These are phyloP conservation scores for Diospyros kaki DNA, from an alignment of 148 eudicot species.

Conservation along the genomic window DNA sequence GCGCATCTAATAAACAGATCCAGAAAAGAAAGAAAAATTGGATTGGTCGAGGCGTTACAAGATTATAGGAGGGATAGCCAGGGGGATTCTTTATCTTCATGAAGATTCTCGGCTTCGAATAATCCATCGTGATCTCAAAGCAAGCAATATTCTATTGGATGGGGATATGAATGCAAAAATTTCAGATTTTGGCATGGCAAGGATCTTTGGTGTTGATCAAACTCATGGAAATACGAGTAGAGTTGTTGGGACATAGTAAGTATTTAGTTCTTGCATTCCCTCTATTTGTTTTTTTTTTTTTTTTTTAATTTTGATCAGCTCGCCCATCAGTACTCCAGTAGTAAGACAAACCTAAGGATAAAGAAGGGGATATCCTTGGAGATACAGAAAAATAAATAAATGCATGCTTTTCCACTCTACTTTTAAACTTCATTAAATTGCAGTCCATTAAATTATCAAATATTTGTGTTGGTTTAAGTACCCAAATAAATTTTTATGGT, in stretches of 20 bases:
- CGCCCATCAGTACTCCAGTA: neutral
- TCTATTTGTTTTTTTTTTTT: too few species aligned
- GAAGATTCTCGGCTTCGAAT: conserved; percentile 34
- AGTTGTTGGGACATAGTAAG: conserved; percentile 35
- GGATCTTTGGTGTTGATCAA: conserved; percentile 31
- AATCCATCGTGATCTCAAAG: conserved; percentile 36
- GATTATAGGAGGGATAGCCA: conserved; percentile 29
- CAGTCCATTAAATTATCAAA: too few species aligned
- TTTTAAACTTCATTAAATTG: neutral
- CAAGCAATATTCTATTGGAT: conserved; percentile 35
- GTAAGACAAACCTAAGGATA: too few species aligned
- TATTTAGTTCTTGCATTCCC: conserved; percentile 1
- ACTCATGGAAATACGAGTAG: conserved; percentile 22
- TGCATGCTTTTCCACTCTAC: neutral
- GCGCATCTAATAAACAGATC: conserved; percentile 11
- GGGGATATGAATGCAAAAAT: conserved; percentile 30
- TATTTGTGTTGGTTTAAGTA: too few species aligned
- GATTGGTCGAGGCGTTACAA: conserved; percentile 33
- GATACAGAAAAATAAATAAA: neutral
- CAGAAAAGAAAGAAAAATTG: conserved; percentile 15
- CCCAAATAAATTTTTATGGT: too few species aligned
- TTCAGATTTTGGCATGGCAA: conserved; percentile 43
- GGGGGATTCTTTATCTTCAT: conserved; percentile 37
- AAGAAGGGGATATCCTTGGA: neutral
- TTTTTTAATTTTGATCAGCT: neutral